A percentile compares a stretch with the other conserved stretches of the same genome.
Evolutionary conservation across 345 rosid species (phyloP).

Genomic region (Aquilaria sinensis): DNA sequence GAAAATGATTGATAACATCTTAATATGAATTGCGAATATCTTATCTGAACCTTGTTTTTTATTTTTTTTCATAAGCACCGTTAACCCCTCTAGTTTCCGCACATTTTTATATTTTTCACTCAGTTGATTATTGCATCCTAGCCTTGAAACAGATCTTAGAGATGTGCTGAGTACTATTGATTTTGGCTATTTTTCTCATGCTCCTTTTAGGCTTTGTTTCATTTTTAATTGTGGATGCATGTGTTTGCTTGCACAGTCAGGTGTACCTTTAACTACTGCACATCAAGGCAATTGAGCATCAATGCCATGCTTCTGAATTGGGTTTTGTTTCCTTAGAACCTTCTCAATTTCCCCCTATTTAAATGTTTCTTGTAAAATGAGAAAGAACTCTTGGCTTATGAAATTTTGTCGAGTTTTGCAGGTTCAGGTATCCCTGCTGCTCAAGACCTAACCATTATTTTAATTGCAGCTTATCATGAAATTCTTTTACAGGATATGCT

Average conservation of each 20-base stretch:
- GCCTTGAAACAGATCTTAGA: no score
- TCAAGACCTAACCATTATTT: constrained; percentile 13
- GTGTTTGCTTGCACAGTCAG: constrained; percentile 25
- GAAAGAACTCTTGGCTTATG: not conserved
- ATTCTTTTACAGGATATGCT: constrained; percentile 30
- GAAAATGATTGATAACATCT: no score
- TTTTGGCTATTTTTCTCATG: not conserved
- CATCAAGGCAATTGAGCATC: constrained; percentile 18
- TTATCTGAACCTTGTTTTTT: no score
- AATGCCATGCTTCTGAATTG: constrained; percentile 19
- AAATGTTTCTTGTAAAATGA: not conserved
- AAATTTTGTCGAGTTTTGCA: constrained; percentile 29
- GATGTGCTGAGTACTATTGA: no score
- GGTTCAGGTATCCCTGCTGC: constrained; percentile 46
- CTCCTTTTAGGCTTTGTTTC: not conserved
- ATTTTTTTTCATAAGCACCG: no score
- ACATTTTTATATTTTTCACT: no score
- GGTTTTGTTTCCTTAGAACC: constrained; percentile 21
- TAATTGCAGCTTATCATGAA: constrained; percentile 27
- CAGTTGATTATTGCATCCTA: no score
- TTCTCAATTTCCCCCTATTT: not conserved
- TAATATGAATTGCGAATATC: no score
- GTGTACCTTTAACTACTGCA: constrained; percentile 16
- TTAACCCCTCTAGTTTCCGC: no score
- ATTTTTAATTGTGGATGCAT: constrained; percentile 1